A percentile compares a stretch with the other conserved stretches of the same genome.
These are phyloP conservation scores for Gossypium schwendimanii DNA, from an alignment of 441 rosid genomes.

Conservation along the genomic window DNA sequence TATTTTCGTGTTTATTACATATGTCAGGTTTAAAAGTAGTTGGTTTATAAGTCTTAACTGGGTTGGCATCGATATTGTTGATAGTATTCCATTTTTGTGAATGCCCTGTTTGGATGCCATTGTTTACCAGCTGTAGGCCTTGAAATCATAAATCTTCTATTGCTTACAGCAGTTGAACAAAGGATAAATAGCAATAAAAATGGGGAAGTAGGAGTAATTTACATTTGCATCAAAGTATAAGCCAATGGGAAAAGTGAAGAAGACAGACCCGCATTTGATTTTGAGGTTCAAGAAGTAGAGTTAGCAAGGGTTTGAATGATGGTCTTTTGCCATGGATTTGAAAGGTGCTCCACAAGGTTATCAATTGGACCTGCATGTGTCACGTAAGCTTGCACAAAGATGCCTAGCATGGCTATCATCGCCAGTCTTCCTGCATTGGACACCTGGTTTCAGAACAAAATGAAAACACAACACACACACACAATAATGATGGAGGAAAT, in stretches of 20 bases:
- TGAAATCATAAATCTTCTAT: constrained; percentile 3
- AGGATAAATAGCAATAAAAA: constrained; percentile 14
- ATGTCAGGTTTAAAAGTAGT: neutral
- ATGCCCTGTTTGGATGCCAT: neutral
- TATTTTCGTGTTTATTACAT: neutral
- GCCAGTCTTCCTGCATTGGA: constrained; percentile 66
- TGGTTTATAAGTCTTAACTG: neutral
- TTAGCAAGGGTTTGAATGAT: constrained; percentile 62
- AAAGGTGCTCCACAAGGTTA: constrained; percentile 79
- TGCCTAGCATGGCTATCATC: constrained; percentile 81
- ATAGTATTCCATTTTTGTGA: neutral
- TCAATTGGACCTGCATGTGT: constrained; percentile 84
- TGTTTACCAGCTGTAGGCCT: neutral
- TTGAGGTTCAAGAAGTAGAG: constrained; percentile 32
- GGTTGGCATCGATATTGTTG: too few relatives aligned
- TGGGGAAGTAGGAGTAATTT: neutral
- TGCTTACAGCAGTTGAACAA: neutral
- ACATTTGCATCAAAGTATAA: neutral
- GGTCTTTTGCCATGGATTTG: constrained; percentile 88
- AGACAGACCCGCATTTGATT: neutral
- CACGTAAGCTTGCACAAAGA: constrained; percentile 82
- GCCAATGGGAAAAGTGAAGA: neutral
- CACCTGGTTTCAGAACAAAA: neutral
- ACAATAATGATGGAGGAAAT: neutral
- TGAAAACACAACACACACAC: neutral